Evolutionary conservation across 1,284 basidiomycete genomes (phyloP).

Genomic region (Caloboletus firmus): DNA sequence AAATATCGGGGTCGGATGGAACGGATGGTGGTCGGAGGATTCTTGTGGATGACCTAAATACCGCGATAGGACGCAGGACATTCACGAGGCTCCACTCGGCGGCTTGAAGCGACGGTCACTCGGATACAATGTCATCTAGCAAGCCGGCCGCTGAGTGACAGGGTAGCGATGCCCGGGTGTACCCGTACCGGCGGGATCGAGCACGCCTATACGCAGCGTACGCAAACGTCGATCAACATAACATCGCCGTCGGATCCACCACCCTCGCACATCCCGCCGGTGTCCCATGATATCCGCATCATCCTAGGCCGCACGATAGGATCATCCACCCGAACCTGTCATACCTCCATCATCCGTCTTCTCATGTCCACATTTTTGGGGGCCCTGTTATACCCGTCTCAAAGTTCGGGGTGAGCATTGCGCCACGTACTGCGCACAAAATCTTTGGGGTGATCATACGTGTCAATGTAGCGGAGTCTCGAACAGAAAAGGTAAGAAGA

Average conservation of each 20-base stretch:
- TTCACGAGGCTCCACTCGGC: too few species aligned
- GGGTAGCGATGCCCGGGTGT: neutral
- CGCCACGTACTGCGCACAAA: neutral
- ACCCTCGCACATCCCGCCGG: neutral
- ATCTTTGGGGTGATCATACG: constrained; percentile 6
- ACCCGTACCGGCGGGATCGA: neutral
- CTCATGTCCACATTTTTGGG: neutral
- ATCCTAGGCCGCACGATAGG: constrained; percentile 1
- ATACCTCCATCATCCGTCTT: neutral
- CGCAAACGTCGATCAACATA: constrained; percentile 1
- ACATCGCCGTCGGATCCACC: neutral
- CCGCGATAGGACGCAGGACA: neutral
- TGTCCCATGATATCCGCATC: neutral
- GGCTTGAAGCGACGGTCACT: neutral
- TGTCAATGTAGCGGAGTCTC: constrained; percentile 1
- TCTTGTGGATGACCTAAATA: neutral
- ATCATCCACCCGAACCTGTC: neutral
- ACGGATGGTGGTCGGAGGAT: neutral
- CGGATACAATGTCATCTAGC: neutral
- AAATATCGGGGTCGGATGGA: neutral
- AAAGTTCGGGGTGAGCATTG: neutral
- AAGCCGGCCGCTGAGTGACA: too few species aligned
- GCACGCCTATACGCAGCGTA: neutral
- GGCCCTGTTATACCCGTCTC: neutral
- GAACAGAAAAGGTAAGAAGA: constrained; percentile 1